These are phyloP conservation scores for Coemansia sp. DNA, from an alignment of 192 early-diverging fungal genomes.

Conservation along the genomic window DNA sequence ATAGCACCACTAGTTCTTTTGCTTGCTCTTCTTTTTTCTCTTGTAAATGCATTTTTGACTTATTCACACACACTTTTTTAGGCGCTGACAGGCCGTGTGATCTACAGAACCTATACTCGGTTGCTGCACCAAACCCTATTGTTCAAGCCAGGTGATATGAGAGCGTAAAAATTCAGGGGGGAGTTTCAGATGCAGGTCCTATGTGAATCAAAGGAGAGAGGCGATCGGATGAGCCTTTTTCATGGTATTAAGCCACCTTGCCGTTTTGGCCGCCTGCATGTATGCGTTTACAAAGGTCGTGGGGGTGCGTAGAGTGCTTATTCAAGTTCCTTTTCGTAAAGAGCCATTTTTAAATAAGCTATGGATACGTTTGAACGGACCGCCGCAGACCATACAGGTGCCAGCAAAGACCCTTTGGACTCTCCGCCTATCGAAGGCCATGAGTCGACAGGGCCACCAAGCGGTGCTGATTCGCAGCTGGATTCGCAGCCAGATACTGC, in stretches of 20 bases:
- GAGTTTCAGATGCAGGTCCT: too few relatives aligned
- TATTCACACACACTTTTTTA: not conserved
- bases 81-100: not conserved
- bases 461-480: conserved; percentile 18
- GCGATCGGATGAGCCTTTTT: too few relatives aligned
- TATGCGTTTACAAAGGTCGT: too few relatives aligned
- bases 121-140: not conserved
- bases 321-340: too few relatives aligned
- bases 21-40: not conserved
- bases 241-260: too few relatives aligned
- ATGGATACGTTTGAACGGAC: too few relatives aligned
- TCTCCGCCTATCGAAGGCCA: conserved; percentile 12
- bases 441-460: conserved; percentile 26
- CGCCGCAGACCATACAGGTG: not conserved
- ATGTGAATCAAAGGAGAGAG: too few relatives aligned
- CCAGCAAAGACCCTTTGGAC: not conserved
- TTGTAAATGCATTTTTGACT: conserved; percentile 2
- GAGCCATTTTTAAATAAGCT: not conserved
- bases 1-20: not conserved
- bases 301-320: too few relatives aligned
- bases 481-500: conserved; percentile 8
- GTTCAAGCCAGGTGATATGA: too few relatives aligned
- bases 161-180: too few relatives aligned
- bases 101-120: not conserved
- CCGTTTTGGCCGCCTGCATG: too few relatives aligned